Percentiles rank a stretch among this genome's conserved stretches.
Conservation (phyloP, 2,329 filamentous ascomycete species). For the Aspergillus unguis region DNA sequence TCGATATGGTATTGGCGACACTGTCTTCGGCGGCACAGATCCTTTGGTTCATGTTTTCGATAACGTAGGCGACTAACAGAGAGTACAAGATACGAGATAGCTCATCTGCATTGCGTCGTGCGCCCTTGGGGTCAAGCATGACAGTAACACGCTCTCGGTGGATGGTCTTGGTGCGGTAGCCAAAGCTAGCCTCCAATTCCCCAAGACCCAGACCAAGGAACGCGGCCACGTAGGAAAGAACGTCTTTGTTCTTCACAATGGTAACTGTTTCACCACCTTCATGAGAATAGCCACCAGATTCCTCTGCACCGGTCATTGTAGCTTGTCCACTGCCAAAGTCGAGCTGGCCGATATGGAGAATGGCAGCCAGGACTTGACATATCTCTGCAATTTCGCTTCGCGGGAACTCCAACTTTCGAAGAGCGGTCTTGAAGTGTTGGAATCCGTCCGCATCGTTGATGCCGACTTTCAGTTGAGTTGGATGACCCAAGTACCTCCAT, state of each 20-base stretch:
- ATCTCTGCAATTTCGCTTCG: conserved; percentile 93
- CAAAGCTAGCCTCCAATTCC: conserved; percentile 82
- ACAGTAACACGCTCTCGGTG: conserved; percentile 96
- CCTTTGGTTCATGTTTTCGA: conserved; percentile 87
- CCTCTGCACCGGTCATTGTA: conserved; percentile 76
- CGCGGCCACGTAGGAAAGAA: conserved; percentile 79
- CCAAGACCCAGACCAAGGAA: conserved; percentile 81
- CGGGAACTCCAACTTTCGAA: conserved; percentile 91
- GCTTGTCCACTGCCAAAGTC: conserved; percentile 82
- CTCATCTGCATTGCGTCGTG: conserved; percentile 88
- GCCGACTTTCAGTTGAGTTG: conserved; percentile 92
- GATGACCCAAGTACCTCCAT: conserved; percentile 95
- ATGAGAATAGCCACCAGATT: conserved; percentile 94
- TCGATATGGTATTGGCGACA: conserved; percentile 88
- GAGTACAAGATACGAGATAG: conserved; percentile 91
- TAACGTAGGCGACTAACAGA: conserved; percentile 86
- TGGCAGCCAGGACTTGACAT: conserved; percentile 87
- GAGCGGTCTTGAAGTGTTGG: conserved; percentile 92
- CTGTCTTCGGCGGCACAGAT: conserved; percentile 83
- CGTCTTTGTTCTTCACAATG: conserved; percentile 89
- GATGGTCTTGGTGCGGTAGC: conserved; percentile 95
- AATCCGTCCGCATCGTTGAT: conserved; percentile 96
- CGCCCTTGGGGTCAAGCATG: conserved; percentile 90
- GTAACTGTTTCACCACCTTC: conserved; percentile 86
- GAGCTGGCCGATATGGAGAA: conserved; percentile 95